Conservation (phyloP, 176 grass and related monocot species). For the Alloteropsis semialata region DNA sequence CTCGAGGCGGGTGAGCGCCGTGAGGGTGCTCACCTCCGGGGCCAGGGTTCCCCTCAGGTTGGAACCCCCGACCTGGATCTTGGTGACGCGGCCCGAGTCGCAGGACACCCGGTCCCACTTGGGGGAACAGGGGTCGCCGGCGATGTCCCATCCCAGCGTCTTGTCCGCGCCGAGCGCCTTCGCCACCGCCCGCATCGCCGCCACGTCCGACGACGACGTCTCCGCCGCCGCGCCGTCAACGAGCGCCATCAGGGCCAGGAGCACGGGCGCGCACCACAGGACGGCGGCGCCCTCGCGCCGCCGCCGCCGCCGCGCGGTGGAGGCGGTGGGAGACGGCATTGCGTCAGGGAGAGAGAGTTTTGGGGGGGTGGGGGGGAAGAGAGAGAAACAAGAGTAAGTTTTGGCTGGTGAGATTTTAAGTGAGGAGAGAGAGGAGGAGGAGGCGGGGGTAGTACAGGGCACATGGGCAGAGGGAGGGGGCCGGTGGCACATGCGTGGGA, state of each 20-base stretch:
- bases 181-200: constrained; percentile 56
- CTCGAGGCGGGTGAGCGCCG: constrained; percentile 61
- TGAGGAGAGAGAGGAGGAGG: constrained; percentile 27
- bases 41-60: constrained; percentile 42
- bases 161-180: constrained; percentile 37
- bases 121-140: constrained; percentile 49
- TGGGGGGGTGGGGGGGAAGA: not conserved
- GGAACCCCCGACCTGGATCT: constrained; percentile 41
- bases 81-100: constrained; percentile 45
- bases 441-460: not conserved
- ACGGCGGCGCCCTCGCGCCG: not conserved
- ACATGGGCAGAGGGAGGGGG: constrained; percentile 29
- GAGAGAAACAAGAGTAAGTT: constrained; percentile 15
- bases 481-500: constrained; percentile 46
- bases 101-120: constrained; percentile 53
- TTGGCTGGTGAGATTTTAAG: constrained; percentile 27
- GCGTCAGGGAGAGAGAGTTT: not conserved
- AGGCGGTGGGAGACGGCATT: constrained; percentile 31
- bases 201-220: constrained; percentile 28
- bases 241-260: constrained; percentile 7
- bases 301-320: constrained; percentile 13
- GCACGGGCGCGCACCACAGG: not conserved
- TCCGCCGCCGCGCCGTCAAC: not conserved
- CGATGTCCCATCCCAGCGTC: constrained; percentile 31
- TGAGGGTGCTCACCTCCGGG: constrained; percentile 61